Evolutionary conservation across 768 basidiomycete genomes (phyloP).

Genomic region (Psilocybe sp.): DNA sequence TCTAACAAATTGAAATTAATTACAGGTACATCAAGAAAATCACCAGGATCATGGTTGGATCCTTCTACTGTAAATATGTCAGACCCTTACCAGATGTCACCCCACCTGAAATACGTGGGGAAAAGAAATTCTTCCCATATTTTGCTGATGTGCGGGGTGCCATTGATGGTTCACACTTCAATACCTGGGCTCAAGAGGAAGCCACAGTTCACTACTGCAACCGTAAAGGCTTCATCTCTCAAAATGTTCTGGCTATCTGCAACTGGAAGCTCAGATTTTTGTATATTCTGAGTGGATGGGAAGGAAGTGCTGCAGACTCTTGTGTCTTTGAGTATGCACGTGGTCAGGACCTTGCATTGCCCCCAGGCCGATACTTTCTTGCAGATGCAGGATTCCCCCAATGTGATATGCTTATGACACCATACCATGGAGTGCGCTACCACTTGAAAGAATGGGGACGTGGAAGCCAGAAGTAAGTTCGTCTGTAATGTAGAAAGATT

Average conservation of each 20-base stretch:
- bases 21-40: neutral
- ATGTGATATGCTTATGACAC: conserved; percentile 29
- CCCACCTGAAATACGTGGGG: conserved; percentile 17
- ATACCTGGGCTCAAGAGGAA: conserved; percentile 17
- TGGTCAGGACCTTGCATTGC: conserved; percentile 20
- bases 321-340: conserved; percentile 22
- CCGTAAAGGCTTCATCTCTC: conserved; percentile 17
- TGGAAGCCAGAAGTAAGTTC: too few species aligned
- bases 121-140: conserved; percentile 24
- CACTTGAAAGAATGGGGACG: conserved; percentile 35
- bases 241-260: conserved; percentile 7
- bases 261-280: conserved; percentile 3
- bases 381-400: conserved; percentile 34
- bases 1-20: too few species aligned
- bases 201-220: conserved; percentile 16
- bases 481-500: too few species aligned
- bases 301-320: conserved; percentile 9
- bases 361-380: conserved; percentile 28
- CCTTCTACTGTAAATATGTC: conserved; percentile 22
- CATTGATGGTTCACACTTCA: conserved; percentile 25
- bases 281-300: conserved; percentile 12
- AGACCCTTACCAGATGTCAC: conserved; percentile 13
- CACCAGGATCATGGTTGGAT: conserved; percentile 1
- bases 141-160: conserved; percentile 23
- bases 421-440: conserved; percentile 31